Evolutionary conservation across 495 filamentous ascomycete genomes (phyloP).

Genomic region (Clohesyomyces aquaticus): DNA sequence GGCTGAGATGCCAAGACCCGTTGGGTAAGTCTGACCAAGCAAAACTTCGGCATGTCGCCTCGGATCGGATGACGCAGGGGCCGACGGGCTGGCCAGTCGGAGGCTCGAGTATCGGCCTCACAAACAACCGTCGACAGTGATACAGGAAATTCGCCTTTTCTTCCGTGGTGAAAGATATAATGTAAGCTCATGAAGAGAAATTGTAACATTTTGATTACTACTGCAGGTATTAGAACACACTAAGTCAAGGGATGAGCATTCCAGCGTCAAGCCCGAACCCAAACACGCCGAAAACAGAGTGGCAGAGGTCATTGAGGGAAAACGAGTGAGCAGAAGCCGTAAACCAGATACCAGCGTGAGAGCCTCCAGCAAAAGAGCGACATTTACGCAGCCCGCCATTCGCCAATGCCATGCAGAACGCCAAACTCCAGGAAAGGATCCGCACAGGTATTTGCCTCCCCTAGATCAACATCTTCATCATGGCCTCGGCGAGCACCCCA

Average conservation of each 20-base stretch:
- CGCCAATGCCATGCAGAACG: background rate
- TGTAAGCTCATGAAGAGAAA: too few relatives aligned
- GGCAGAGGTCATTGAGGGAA: background rate
- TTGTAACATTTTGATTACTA: too few relatives aligned
- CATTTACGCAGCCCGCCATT: too few relatives aligned
- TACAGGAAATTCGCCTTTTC: too few relatives aligned
- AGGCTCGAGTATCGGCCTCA: too few relatives aligned
- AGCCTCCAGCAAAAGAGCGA: too few relatives aligned
- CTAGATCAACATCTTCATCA: constrained; percentile 31
- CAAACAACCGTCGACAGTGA: too few relatives aligned
- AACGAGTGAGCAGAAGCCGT: too few relatives aligned
- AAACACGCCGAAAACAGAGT: background rate
- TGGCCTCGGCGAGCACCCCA: constrained; percentile 35
- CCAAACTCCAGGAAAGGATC: background rate
- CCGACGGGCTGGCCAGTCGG: constrained; percentile 5
- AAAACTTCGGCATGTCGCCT: background rate
- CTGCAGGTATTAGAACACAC: background rate
- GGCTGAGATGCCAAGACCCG: constrained; percentile 25
- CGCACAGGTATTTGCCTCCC: background rate
- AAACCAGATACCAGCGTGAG: too few relatives aligned
- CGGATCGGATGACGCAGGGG: constrained; percentile 5
- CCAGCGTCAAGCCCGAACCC: too few relatives aligned
- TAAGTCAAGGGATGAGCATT: too few relatives aligned
- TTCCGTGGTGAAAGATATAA: too few relatives aligned
- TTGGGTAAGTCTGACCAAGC: background rate